These are phyloP conservation scores for Erythrophleum ivorense DNA, from an alignment of 331 rosid species.

Conservation along the genomic window DNA sequence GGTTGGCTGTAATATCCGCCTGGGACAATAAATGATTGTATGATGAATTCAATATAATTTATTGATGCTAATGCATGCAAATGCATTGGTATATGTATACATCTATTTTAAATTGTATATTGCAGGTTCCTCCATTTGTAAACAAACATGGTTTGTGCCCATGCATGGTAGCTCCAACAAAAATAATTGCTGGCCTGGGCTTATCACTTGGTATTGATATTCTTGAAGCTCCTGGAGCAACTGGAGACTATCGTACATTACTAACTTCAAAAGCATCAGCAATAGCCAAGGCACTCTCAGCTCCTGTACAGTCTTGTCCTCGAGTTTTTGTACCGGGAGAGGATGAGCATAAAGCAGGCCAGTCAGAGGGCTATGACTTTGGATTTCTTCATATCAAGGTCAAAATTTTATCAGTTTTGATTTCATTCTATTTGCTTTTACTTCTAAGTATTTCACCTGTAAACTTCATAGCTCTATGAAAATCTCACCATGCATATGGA, in stretches of 20 bases:
- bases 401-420: slow-evolving; percentile 9
- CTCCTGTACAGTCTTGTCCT: slow-evolving; percentile 79
- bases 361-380: slow-evolving; percentile 88
- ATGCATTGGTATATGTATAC: slow-evolving; percentile 15
- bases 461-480: slow-evolving; percentile 24
- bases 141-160: slow-evolving; percentile 78
- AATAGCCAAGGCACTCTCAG: slow-evolving; percentile 85
- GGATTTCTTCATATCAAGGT: slow-evolving; percentile 99
- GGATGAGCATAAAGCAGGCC: slow-evolving; percentile 83
- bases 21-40: neutral
- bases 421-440: slow-evolving; percentile 28
- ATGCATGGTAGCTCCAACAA: slow-evolving; percentile 99
- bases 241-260: slow-evolving; percentile 93
- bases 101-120: slow-evolving; percentile 29
- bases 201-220: slow-evolving; percentile 94
- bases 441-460: slow-evolving; percentile 27
- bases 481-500: slow-evolving; percentile 11
- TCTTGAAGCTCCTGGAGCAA: slow-evolving; percentile 97
- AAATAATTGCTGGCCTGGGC: slow-evolving; percentile 95
- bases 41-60: slow-evolving; percentile 7
- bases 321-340: slow-evolving; percentile 86
- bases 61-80: slow-evolving; percentile 8
- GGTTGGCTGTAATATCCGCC: slow-evolving; percentile 5
- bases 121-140: slow-evolving; percentile 83
- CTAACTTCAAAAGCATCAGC: slow-evolving; percentile 87